Evolutionary conservation across 495 filamentous ascomycete species (phyloP).

Genomic region (Penicillium bialowiezense): DNA sequence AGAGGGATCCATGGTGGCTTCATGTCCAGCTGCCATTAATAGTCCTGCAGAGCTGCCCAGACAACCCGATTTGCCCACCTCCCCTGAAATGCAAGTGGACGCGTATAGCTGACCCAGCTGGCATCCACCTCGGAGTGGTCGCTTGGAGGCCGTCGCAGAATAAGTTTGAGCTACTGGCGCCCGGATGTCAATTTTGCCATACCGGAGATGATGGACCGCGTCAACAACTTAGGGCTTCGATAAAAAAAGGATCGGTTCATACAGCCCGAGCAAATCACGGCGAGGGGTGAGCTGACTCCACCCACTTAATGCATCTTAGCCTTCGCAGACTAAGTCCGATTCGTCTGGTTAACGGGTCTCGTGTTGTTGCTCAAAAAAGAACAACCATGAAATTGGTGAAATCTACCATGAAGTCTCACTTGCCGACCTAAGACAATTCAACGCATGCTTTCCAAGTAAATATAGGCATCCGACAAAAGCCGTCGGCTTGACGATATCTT

Average conservation of each 20-base stretch:
- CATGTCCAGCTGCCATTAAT: conserved; percentile 19
- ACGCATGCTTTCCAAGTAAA: no score
- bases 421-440: no score
- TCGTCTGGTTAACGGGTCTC: conserved; percentile 7
- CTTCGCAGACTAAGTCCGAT: conserved; percentile 14
- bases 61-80: conserved; percentile 14
- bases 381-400: no score
- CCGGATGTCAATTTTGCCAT: conserved; percentile 19
- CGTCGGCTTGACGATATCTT: conserved; percentile 2
- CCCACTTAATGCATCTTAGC: conserved; percentile 11
- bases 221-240: conserved; percentile 20
- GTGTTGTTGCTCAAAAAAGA: background rate
- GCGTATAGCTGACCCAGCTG: conserved; percentile 19
- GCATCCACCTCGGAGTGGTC: conserved; percentile 8
- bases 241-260: conserved; percentile 9
- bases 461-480: background rate
- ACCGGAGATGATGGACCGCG: conserved; percentile 13
- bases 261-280: conserved; percentile 6
- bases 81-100: conserved; percentile 21
- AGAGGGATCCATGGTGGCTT: conserved; percentile 12
- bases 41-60: conserved; percentile 2
- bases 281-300: conserved; percentile 1
- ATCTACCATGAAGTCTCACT: no score
- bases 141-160: background rate
- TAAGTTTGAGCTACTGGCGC: conserved; percentile 2